A percentile compares a stretch with the other conserved stretches of the same genome.
phyloP scores from a whole-genome alignment of 2,329 filamentous ascomycete genomes.

The Botrytis byssoidea region DNA sequence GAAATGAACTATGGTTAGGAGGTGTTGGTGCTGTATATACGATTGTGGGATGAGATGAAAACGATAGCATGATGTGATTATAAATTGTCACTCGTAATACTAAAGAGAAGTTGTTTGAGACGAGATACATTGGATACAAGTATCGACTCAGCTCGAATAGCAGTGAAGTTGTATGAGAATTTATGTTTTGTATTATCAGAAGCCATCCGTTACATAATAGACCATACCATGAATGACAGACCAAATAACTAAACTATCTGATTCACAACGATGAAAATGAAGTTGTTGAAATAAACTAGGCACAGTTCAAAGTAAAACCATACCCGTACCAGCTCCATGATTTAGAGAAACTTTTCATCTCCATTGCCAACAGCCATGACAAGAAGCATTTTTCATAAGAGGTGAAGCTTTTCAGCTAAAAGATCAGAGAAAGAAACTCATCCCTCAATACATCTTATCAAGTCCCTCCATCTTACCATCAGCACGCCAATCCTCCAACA shows the following conservation, averaged over 20 bases:
- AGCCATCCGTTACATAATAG: background rate
- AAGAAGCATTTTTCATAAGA: background rate
- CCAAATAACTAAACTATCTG: no score
- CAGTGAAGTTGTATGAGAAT: no score
- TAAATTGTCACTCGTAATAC: background rate
- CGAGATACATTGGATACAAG: background rate
- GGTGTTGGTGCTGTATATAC: no score
- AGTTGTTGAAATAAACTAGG: background rate
- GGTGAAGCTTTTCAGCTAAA: background rate
- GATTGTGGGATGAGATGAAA: background rate
- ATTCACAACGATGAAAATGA: background rate
- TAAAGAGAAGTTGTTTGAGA: background rate
- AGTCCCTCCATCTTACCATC: conserved; percentile 14
- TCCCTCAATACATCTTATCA: background rate
- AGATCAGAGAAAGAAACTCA: background rate
- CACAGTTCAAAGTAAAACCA: background rate
- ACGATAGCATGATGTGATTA: background rate
- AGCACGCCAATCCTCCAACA: conserved; percentile 15
- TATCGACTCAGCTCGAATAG: background rate
- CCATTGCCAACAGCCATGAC: background rate
- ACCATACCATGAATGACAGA: background rate
- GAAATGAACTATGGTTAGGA: background rate
- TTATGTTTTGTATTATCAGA: background rate
- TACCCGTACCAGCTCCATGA: background rate
- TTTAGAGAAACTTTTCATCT: background rate